Conservation (phyloP, 2,329 filamentous ascomycete species). For the Metarhizium brunneum region DNA sequence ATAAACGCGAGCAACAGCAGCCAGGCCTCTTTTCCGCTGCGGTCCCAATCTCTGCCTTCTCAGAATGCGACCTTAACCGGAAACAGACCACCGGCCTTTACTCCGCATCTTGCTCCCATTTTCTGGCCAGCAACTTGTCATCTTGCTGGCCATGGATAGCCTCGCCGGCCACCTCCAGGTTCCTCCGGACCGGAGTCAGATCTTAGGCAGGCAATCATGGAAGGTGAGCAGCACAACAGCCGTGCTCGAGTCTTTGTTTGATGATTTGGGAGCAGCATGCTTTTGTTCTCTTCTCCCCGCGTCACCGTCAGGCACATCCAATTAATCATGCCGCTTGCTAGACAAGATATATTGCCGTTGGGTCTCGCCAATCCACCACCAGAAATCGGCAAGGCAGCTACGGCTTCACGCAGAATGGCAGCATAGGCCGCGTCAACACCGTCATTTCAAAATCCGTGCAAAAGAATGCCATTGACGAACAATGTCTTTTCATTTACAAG, state of each 20-base stretch:
- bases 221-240: conserved; percentile 30
- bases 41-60: conserved; percentile 2
- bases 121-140: conserved; percentile 1
- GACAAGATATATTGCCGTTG: conserved; percentile 52
- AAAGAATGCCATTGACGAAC: conserved; percentile 29
- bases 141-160: conserved; percentile 22
- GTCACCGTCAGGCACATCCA: neutral
- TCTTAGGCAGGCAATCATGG: conserved; percentile 41
- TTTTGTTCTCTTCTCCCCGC: conserved; percentile 5
- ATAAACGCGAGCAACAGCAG: neutral
- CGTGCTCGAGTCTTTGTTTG: neutral
- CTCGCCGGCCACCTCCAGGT: conserved; percentile 39
- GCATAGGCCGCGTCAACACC: conserved; percentile 28
- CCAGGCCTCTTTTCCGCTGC: neutral
- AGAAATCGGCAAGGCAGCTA: conserved; percentile 28
- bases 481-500: conserved; percentile 47
- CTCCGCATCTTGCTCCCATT: neutral
- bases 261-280: neutral
- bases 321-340: neutral
- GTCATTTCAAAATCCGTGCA: conserved; percentile 26
- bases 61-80: conserved; percentile 10
- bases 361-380: conserved; percentile 21
- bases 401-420: conserved; percentile 27
- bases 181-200: conserved; percentile 40
- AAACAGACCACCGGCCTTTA: neutral